These are phyloP conservation scores for Chlorophyllum brunneum DNA, from an alignment of 768 basidiomycete species.

Conservation along the genomic window DNA sequence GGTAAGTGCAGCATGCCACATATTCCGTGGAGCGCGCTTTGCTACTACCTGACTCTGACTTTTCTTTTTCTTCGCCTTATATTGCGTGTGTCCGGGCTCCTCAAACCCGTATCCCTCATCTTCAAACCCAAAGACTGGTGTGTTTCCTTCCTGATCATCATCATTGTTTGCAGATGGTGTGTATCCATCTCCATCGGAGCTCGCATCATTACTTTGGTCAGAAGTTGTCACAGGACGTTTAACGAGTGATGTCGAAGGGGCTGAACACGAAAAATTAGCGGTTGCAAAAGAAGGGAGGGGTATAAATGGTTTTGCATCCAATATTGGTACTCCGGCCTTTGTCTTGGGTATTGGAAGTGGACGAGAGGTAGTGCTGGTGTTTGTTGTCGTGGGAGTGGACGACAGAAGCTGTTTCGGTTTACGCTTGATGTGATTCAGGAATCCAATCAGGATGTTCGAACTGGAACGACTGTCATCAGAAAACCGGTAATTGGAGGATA, in stretches of 20 bases:
- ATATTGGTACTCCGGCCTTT: conserved; percentile 9
- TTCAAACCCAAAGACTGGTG: not conserved
- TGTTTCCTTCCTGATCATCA: conserved; percentile 10
- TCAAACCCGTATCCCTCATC: conserved; percentile 13
- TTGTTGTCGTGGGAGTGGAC: conserved; percentile 3
- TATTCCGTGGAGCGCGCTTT: conserved; percentile 28
- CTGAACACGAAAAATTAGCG: conserved; percentile 20
- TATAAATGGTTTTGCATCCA: conserved; percentile 20
- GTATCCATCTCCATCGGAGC: conserved; percentile 21
- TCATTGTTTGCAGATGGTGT: conserved; percentile 2
- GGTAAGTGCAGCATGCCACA: conserved; percentile 76
- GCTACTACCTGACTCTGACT: conserved; percentile 12
- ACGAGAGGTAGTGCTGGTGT: conserved; percentile 13
- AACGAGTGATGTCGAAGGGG: conserved; percentile 19
- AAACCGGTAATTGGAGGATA: not conserved
- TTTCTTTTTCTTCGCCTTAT: conserved; percentile 14
- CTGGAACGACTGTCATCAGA: conserved; percentile 46
- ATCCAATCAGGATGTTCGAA: conserved; percentile 85
- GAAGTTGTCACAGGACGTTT: not conserved
- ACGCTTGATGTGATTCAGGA: conserved; percentile 63
- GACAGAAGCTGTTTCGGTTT: conserved; percentile 4
- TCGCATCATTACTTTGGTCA: conserved; percentile 15
- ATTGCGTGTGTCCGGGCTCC: conserved; percentile 5
- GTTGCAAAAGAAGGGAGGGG: conserved; percentile 40
- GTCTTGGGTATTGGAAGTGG: conserved; percentile 19